Conservation (phyloP, 108 stramenopile species). For the Mayamaea pseudoterrestris region DNA sequence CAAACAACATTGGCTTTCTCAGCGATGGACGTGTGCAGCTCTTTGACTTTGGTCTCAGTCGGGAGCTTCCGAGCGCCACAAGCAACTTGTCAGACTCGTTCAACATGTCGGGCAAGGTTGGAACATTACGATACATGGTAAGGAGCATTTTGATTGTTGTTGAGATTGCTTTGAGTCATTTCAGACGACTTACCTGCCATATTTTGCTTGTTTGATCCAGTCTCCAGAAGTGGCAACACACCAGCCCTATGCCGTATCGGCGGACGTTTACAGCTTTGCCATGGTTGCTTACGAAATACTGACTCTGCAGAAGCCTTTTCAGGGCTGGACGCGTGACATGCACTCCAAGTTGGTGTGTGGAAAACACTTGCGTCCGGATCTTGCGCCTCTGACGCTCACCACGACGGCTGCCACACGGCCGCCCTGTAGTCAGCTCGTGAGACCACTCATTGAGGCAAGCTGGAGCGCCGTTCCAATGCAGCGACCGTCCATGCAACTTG, state of each 20-base stretch:
- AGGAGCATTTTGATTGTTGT: too few relatives aligned
- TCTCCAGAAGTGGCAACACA: conserved; percentile 37
- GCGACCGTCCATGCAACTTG: too few relatives aligned
- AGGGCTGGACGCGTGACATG: conserved; percentile 60
- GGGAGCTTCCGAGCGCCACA: conserved; percentile 39
- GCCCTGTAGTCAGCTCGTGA: too few relatives aligned
- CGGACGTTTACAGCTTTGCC: conserved; percentile 58
- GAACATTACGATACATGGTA: conserved; percentile 72
- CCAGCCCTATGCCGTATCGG: conserved; percentile 46
- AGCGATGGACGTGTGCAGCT: conserved; percentile 54
- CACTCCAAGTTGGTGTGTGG: conserved; percentile 54
- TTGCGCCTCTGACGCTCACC: too few relatives aligned
- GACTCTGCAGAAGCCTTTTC: conserved; percentile 48
- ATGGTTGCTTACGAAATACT: conserved; percentile 56
- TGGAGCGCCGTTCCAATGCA: too few relatives aligned
- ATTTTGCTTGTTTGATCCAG: too few relatives aligned
- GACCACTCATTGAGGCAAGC: too few relatives aligned
- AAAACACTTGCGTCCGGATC: conserved; percentile 23
- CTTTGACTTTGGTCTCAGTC: conserved; percentile 70
- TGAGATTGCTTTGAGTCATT: too few relatives aligned
- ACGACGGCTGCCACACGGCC: too few relatives aligned
- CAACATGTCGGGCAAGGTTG: conserved; percentile 42
- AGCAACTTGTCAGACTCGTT: conserved; percentile 27
- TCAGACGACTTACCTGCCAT: too few relatives aligned
- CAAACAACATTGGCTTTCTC: conserved; percentile 54